Base-by-base conservation (phyloP, 768 basidiomycete genomes). In the Lactarius vividus region DNA sequence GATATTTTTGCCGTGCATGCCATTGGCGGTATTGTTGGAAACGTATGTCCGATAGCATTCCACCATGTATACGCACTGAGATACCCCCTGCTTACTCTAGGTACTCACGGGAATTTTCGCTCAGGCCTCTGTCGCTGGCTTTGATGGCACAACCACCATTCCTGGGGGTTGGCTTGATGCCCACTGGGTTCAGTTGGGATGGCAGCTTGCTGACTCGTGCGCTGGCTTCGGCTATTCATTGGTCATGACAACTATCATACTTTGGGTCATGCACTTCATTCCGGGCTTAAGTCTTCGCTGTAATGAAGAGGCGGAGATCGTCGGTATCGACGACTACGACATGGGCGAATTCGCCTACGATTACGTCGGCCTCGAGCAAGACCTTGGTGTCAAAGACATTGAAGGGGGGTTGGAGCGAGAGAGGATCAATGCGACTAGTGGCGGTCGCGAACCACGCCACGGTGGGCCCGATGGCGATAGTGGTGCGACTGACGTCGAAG, bases 281-380 rank as follows among this genome's bases (percentile, higher is more conserved):
- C 80, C 81, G 2, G 81, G 81, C 20, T 74, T 79, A 35, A 61
- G 72, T 57, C 75, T 84, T 70, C 77, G 82, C 55, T 59, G 65
- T 16, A 26, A 62, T 35, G 68, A 71, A 54, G 73, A 73, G 40
- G 69, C 70, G 26, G 70, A 70, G 59, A 69, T 70, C 52, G 68
- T 69, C 64, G 82, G 83, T 57, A 85, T 95, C 66, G 94, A 96
- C 74, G 89, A 93, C 72, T 82, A 86, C 1, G 89, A 95, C 79
- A 88, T 94, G 83, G 94, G 93, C 69, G 94, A 96, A 78, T 94
- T 86, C 68, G 88, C 91, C 2, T 93, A 92, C 71, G 91, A 94
- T 76, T 94, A 92, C 68, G 91, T 94, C 37, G 89, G 88, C 13
- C 74, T 92, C 58, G 91, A 70, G 52, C 60, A 61, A 60, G 70